Percentiles rank a stretch among this genome's conserved stretches.
These are phyloP conservation scores for Clavispora fructus DNA, from an alignment of 805 yeast species.

Conservation along the genomic window DNA sequence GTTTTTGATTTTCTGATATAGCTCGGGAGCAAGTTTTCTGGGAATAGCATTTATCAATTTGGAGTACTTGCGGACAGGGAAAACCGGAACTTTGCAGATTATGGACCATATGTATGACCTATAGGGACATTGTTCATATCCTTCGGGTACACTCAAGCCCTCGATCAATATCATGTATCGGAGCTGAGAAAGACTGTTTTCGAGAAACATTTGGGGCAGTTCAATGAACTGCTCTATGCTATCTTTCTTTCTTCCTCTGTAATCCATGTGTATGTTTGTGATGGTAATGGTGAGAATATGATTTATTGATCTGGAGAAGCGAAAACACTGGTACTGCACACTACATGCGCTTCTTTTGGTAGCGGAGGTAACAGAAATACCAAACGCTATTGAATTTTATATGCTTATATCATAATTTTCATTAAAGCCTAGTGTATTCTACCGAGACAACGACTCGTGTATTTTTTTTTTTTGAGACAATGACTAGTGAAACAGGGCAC, in stretches of 20 bases:
- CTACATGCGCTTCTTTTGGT: no score
- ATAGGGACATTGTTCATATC: constrained; percentile 56
- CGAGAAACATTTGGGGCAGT: constrained; percentile 39
- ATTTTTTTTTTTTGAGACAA: no score
- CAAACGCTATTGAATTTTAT: no score
- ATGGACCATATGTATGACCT: constrained; percentile 80
- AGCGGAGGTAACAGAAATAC: no score
- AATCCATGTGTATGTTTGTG: constrained; percentile 5
- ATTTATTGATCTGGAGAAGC: not conserved
- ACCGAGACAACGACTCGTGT: no score
- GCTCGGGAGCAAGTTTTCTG: constrained; percentile 34
- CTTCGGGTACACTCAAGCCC: constrained; percentile 36
- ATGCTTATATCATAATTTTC: no score
- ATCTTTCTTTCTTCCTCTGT: constrained; percentile 44
- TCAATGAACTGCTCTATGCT: constrained; percentile 48
- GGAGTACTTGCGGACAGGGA: constrained; percentile 51
- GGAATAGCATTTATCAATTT: constrained; percentile 49
- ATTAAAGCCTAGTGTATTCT: no score
- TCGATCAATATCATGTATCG: constrained; percentile 36
- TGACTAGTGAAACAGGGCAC: no score
- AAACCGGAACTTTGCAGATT: constrained; percentile 57
- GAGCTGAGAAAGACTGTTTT: constrained; percentile 48
- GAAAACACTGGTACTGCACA: not conserved
- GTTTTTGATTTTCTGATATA: constrained; percentile 67
- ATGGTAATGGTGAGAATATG: not conserved